These are phyloP conservation scores for Brachypodium distachyon DNA, from an alignment of 202 grass and related monocot genomes.

Conservation along the genomic window DNA sequence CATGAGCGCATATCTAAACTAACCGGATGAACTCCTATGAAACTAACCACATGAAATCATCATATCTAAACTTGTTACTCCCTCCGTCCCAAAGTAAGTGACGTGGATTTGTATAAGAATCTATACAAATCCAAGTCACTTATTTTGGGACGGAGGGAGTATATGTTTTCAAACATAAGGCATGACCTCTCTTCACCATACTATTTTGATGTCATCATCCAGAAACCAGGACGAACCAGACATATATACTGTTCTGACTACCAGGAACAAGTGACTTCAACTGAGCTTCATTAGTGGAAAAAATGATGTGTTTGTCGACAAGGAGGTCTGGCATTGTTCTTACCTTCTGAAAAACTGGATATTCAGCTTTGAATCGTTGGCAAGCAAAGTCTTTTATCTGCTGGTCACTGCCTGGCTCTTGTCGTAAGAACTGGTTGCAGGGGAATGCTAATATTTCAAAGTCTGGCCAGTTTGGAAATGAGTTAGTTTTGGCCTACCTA, in stretches of 20 bases:
- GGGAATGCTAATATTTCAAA: slow-evolving; percentile 96
- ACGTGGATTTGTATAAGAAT: too few species aligned
- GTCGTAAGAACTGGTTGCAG: slow-evolving; percentile 85
- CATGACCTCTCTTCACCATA: neutral
- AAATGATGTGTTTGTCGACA: neutral
- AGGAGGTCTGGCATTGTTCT: neutral
- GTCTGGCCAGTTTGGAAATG: slow-evolving; percentile 35
- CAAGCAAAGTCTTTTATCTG: slow-evolving; percentile 85
- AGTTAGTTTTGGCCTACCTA: slow-evolving; percentile 11
- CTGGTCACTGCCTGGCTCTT: slow-evolving; percentile 65
- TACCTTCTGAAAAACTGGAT: slow-evolving; percentile 92
- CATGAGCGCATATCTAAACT: neutral
- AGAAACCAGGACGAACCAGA: neutral
- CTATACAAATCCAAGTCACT: too few species aligned
- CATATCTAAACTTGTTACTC: neutral
- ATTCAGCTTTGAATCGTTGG: slow-evolving; percentile 86
- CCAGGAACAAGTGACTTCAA: neutral
- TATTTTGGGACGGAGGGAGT: too few species aligned
- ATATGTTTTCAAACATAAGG: neutral
- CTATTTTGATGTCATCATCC: neutral
- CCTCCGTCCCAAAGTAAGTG: too few species aligned
- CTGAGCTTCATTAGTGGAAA: neutral
- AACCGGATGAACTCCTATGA: neutral
- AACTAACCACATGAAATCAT: too few species aligned
- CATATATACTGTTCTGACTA: neutral